Conservation (phyloP, 2,329 filamentous ascomycete genomes). For the Parastagonospora nodorum region DNA sequence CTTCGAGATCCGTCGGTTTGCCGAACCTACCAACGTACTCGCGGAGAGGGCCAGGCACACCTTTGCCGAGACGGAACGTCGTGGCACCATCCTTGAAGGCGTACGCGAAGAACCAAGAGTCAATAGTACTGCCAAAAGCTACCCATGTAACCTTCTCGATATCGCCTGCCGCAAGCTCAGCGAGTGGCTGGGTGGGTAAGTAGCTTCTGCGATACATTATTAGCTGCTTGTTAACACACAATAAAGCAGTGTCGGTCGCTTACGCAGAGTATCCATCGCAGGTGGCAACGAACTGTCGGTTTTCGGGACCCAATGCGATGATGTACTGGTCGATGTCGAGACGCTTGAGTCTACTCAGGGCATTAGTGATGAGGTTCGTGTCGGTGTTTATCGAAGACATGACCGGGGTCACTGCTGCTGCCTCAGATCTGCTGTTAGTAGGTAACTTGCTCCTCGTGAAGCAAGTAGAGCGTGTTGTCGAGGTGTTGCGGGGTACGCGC, state of each 20-base stretch:
- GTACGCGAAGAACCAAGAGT: conserved; percentile 37
- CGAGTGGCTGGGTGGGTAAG: conserved; percentile 20
- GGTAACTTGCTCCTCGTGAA: background rate
- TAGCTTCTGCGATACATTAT: conserved; percentile 13
- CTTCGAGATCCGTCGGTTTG: background rate
- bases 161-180: conserved; percentile 2
- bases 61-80: conserved; percentile 12
- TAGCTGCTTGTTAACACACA: conserved; percentile 2
- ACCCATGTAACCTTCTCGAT: conserved; percentile 29
- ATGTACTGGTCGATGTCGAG: conserved; percentile 30
- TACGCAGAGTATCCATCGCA: conserved; percentile 36
- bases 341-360: conserved; percentile 17
- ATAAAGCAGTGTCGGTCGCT: background rate
- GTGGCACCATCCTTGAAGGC: conserved; percentile 16
- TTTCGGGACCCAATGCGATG: conserved; percentile 28
- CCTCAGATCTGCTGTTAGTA: background rate
- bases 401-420: background rate
- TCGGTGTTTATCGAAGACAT: conserved; percentile 10
- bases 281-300: conserved; percentile 30
- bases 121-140: conserved; percentile 25
- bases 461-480: background rate
- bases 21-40: conserved; percentile 11
- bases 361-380: conserved; percentile 4
- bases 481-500: background rate
- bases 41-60: conserved; percentile 10